A percentile compares a stretch with the other conserved stretches of the same genome.
Evolutionary conservation across 257 asterid genomes (phyloP).

Genomic region (Anisodus tanguticus): DNA sequence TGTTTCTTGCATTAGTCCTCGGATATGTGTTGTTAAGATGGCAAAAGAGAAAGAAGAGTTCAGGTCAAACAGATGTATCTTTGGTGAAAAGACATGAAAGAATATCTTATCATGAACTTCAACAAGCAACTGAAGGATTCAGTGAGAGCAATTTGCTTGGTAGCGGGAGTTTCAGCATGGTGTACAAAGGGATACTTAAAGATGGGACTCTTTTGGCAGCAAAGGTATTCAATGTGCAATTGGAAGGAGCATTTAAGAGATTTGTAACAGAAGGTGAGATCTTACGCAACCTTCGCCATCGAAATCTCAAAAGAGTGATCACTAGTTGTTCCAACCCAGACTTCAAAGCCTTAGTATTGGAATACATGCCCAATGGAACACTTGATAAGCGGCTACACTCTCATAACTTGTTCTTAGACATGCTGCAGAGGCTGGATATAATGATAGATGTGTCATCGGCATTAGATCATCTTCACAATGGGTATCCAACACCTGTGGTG

Average conservation of each 20-base stretch:
- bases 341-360: background rate
- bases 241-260: constrained; percentile 9
- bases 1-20: background rate
- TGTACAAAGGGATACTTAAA: constrained; percentile 28
- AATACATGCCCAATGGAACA: constrained; percentile 33
- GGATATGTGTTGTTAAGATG: constrained; percentile 19
- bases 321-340: constrained; percentile 23
- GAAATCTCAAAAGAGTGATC: constrained; percentile 30
- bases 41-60: background rate
- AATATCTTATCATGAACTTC: constrained; percentile 32
- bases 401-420: constrained; percentile 2
- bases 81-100: constrained; percentile 25
- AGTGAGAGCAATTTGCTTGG: constrained; percentile 33
- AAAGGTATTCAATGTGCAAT: constrained; percentile 36
- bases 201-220: constrained; percentile 31
- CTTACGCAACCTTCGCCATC: constrained; percentile 31
- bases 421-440: constrained; percentile 30
- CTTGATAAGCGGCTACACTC: constrained; percentile 32
- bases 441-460: constrained; percentile 35
- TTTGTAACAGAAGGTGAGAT: constrained; percentile 34
- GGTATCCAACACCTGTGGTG: constrained; percentile 27
- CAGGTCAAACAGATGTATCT: constrained; percentile 4
- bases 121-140: constrained; percentile 32
- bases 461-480: constrained; percentile 33
- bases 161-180: constrained; percentile 33